Evolutionary conservation across 2,329 filamentous ascomycete species (phyloP).

Genomic region (Chalaropsis ovoidea): DNA sequence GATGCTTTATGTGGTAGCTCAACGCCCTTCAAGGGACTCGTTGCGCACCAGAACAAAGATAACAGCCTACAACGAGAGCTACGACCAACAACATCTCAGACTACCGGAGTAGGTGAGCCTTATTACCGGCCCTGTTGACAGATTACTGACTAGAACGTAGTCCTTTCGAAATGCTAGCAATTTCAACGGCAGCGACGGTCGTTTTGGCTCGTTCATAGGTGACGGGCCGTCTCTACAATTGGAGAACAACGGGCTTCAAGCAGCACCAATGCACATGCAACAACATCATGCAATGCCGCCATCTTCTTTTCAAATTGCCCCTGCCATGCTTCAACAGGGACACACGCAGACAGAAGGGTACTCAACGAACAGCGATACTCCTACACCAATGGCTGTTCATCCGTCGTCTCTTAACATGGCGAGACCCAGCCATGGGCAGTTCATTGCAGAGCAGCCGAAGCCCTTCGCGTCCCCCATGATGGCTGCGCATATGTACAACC

Average conservation of each 20-base stretch:
- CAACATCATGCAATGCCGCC: background rate
- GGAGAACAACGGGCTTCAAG: background rate
- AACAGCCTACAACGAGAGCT: slow-evolving; percentile 33
- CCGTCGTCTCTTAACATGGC: background rate
- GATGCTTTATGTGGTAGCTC: slow-evolving; percentile 37
- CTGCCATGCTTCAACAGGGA: background rate
- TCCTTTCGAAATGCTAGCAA: slow-evolving; percentile 16
- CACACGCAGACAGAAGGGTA: background rate
- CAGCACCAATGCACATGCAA: background rate
- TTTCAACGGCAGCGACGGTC: background rate
- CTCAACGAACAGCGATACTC: background rate
- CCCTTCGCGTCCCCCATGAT: slow-evolving; percentile 19
- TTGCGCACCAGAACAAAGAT: slow-evolving; percentile 37
- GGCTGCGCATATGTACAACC: slow-evolving; percentile 19
- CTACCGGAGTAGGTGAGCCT: background rate
- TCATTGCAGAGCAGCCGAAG: background rate
- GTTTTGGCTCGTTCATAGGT: slow-evolving; percentile 13
- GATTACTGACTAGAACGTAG: background rate
- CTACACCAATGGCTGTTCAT: background rate
- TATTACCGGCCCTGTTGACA: background rate
- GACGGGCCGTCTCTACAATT: background rate
- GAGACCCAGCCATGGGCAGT: background rate
- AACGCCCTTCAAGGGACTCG: slow-evolving; percentile 37
- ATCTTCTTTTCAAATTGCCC: background rate
- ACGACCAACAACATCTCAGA: background rate